A percentile compares a stretch with the other conserved stretches of the same genome.
phyloP scores from a whole-genome alignment of 2,329 filamentous ascomycete species.

The Aspergillus piperis region DNA sequence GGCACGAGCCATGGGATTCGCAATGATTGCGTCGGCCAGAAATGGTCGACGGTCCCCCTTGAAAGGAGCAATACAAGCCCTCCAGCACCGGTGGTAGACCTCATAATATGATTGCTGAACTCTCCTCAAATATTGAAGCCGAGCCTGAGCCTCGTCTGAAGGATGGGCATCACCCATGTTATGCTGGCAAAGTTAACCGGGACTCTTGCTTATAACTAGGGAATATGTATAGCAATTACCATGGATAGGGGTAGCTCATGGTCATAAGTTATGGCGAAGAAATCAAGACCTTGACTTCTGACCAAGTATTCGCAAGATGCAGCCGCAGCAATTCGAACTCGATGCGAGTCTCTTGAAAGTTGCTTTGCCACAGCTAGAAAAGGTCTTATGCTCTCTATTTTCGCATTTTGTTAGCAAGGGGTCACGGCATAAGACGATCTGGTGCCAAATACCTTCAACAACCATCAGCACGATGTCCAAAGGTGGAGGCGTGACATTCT shows the following conservation, averaged over 20 bases:
- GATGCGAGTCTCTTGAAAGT: not conserved
- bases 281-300: not conserved
- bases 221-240: not conserved
- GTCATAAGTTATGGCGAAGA: not conserved
- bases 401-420: no score
- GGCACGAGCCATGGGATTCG: not conserved
- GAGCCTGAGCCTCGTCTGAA: no score
- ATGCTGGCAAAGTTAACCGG: no score
- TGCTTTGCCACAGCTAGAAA: not conserved
- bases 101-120: not conserved
- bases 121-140: no score
- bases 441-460: not conserved
- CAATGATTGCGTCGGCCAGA: not conserved
- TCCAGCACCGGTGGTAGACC: not conserved
- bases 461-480: constrained; percentile 8
- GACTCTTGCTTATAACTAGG: not conserved
- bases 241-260: not conserved
- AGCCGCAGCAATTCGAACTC: not conserved
- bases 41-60: not conserved
- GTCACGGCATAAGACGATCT: not conserved
- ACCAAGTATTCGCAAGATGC: not conserved
- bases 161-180: no score
- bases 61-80: not conserved
- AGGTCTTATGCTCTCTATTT: not conserved
- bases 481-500: not conserved